Evolutionary conservation across 441 rosid species (phyloP).

Genomic region (Macaranga tanarius): DNA sequence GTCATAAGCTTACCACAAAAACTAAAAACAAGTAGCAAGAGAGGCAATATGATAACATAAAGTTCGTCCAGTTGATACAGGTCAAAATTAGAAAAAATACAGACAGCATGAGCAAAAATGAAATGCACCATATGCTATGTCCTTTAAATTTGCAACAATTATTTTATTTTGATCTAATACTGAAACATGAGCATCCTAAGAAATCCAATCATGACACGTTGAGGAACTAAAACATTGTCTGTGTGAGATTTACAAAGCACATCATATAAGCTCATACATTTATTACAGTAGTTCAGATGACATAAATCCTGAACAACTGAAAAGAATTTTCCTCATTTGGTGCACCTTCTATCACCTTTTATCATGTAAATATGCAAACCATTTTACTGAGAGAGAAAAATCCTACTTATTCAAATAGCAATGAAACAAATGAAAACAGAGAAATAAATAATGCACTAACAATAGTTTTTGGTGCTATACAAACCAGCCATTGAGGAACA

Average conservation of each 20-base stretch:
- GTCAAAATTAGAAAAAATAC: background rate
- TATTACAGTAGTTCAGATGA: background rate
- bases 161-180: background rate
- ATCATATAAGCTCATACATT: background rate
- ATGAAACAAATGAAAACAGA: constrained; percentile 15
- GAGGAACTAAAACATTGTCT: background rate
- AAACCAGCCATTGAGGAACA: constrained; percentile 96
- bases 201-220: background rate
- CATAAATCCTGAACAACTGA: constrained; percentile 1
- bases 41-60: constrained; percentile 3
- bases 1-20: background rate
- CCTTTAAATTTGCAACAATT: background rate
- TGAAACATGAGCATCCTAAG: background rate
- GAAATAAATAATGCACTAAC: background rate
- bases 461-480: constrained; percentile 31
- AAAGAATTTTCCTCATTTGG: background rate
- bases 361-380: background rate
- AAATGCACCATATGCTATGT: background rate
- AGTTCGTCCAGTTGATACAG: constrained; percentile 2
- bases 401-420: background rate
- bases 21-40: background rate
- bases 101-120: background rate
- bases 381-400: background rate
- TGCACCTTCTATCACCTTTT: background rate
- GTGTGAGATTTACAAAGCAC: background rate